A percentile compares a stretch with the other conserved stretches of the same genome.
These are phyloP conservation scores for Triticum aestivum DNA, from an alignment of 176 grass and related monocot genomes.

Conservation along the genomic window DNA sequence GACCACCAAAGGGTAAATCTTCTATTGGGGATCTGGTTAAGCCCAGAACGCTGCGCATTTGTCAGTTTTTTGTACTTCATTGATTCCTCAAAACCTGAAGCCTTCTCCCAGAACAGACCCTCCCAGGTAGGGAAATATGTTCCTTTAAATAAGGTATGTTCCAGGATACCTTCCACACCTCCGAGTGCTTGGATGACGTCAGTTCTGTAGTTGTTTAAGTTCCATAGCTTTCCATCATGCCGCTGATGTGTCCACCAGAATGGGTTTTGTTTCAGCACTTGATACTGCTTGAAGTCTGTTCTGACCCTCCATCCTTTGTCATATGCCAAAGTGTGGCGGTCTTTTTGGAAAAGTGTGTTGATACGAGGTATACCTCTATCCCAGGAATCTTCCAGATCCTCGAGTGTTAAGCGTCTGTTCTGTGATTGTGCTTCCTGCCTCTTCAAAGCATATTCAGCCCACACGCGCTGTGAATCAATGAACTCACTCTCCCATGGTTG, in stretches of 20 bases:
- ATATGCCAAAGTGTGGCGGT: slow-evolving; percentile 94
- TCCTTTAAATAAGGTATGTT: slow-evolving; percentile 97
- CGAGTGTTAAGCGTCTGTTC: slow-evolving; percentile 83
- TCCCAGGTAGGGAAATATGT: slow-evolving; percentile 99
- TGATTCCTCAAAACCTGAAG: slow-evolving; percentile 94
- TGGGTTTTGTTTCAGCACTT: slow-evolving; percentile 97
- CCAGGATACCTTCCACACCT: slow-evolving; percentile 94
- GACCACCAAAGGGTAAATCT: slow-evolving; percentile 98
- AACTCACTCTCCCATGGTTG: slow-evolving; percentile 98
- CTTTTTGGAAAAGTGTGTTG: slow-evolving; percentile 97
- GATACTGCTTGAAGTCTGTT: slow-evolving; percentile 98
- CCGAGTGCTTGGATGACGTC: slow-evolving; percentile 99
- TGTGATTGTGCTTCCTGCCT: slow-evolving; percentile 95
- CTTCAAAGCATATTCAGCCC: slow-evolving; percentile 97
- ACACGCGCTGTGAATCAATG: slow-evolving; percentile 95
- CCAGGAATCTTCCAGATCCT: slow-evolving; percentile 98
- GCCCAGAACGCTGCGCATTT: slow-evolving; percentile 89
- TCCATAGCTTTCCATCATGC: slow-evolving; percentile 96
- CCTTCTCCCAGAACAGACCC: slow-evolving; percentile 97
- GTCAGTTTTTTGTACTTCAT: slow-evolving; percentile 99
- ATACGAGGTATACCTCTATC: slow-evolving; percentile 97
- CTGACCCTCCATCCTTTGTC: slow-evolving; percentile 98
- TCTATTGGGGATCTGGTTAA: slow-evolving; percentile 96
- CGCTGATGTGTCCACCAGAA: slow-evolving; percentile 99
- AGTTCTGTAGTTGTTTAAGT: slow-evolving; percentile 97